These are phyloP conservation scores for Aspergillus sp. DNA, from an alignment of 2,329 filamentous ascomycete species.

Conservation along the genomic window DNA sequence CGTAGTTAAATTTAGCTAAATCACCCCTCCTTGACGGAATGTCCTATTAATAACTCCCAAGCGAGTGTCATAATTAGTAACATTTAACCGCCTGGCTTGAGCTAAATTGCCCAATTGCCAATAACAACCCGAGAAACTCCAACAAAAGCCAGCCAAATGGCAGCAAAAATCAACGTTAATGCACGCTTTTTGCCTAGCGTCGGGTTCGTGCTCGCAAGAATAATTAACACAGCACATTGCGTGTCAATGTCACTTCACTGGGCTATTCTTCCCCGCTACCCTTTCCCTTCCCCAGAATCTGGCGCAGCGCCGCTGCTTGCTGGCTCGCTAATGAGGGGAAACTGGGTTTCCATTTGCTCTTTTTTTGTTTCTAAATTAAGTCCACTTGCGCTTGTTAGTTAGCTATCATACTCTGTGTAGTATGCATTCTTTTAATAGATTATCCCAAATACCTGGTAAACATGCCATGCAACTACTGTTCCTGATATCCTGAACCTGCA, in stretches of 20 bases:
- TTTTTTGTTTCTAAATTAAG: too few species aligned
- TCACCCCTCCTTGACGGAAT: constrained; percentile 1
- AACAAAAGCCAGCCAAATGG: too few species aligned
- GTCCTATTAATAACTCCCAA: constrained; percentile 14
- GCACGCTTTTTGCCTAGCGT: too few species aligned
- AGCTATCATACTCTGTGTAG: neutral
- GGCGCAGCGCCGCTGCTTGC: neutral
- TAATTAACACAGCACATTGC: neutral
- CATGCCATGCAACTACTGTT: too few species aligned
- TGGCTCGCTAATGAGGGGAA: too few species aligned
- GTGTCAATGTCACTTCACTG: too few species aligned
- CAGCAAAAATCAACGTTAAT: too few species aligned
- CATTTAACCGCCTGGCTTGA: constrained; percentile 6
- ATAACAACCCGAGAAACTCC: neutral
- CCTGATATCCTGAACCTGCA: neutral
- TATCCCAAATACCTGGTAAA: too few species aligned
- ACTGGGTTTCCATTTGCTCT: too few species aligned
- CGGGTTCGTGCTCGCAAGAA: too few species aligned
- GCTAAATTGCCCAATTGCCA: neutral
- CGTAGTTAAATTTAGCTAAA: constrained; percentile 15
- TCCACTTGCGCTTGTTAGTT: too few species aligned
- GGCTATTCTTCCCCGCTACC: too few species aligned
- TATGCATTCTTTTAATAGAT: constrained; percentile 12
- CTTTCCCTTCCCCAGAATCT: neutral
- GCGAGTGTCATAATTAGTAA: constrained; percentile 14